A percentile compares a stretch with the other conserved stretches of the same genome.
Conservation (phyloP, 805 yeast species). For the Naumovozyma baii region DNA sequence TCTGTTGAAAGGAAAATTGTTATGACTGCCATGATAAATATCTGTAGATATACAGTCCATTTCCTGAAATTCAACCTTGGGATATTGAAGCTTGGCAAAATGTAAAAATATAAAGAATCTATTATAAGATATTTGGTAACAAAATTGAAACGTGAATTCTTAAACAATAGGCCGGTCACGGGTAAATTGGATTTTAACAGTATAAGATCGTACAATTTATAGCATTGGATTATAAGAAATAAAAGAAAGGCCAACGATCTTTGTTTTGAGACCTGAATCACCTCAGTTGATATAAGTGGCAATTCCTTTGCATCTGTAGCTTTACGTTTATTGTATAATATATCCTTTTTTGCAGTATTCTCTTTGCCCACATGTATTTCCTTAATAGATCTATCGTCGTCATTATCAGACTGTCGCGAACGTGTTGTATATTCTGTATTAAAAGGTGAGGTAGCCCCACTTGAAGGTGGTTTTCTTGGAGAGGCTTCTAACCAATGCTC, state of each 20-base stretch:
- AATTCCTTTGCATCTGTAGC: conserved; percentile 1
- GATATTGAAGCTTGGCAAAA: conserved; percentile 64
- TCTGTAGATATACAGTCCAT: conserved; percentile 41
- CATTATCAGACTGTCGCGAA: not conserved
- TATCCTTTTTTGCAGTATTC: not conserved
- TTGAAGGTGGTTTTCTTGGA: conserved; percentile 1
- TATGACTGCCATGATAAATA: conserved; percentile 36
- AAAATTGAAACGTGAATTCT: conserved; percentile 46
- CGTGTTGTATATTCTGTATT: not conserved
- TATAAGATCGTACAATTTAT: conserved; percentile 67
- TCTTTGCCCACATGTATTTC: not conserved
- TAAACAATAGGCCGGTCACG: conserved; percentile 28
- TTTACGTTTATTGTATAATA: not conserved
- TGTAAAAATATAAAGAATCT: conserved; percentile 63
- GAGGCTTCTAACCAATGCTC: conserved; percentile 24
- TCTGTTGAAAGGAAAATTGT: conserved; percentile 49
- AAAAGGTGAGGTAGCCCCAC: not conserved
- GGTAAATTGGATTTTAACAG: conserved; percentile 41
- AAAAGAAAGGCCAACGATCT: conserved; percentile 55
- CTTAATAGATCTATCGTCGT: not conserved
- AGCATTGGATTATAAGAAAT: conserved; percentile 71
- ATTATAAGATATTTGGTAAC: conserved; percentile 60
- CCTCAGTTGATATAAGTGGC: conserved; percentile 52
- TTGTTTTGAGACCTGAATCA: conserved; percentile 70
- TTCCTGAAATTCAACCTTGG: conserved; percentile 64